Evolutionary conservation across 768 basidiomycete species (phyloP).

Genomic region (Leccinum imitatum): DNA sequence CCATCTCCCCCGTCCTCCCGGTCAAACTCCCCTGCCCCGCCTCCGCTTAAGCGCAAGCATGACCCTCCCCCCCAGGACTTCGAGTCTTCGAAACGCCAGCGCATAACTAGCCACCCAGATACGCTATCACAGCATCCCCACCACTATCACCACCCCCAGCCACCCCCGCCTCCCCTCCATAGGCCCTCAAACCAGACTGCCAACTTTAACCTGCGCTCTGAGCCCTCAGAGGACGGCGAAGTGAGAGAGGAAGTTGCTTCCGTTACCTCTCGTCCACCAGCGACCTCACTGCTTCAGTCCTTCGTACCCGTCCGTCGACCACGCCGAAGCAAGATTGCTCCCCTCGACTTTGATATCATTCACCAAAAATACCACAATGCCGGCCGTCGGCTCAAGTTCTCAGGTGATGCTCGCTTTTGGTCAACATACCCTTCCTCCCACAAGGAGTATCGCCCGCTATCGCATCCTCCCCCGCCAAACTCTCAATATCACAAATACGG

Average conservation of each 20-base stretch:
- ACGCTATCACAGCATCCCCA: slow-evolving; percentile 28
- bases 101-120: slow-evolving; percentile 26
- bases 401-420: slow-evolving; percentile 77
- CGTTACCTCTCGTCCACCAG: slow-evolving; percentile 23
- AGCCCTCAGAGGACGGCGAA: slow-evolving; percentile 48
- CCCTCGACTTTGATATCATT: slow-evolving; percentile 53
- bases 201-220: slow-evolving; percentile 34
- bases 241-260: slow-evolving; percentile 40
- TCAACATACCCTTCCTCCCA: slow-evolving; percentile 66
- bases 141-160: slow-evolving; percentile 31
- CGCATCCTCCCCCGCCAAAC: slow-evolving; percentile 60
- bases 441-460: slow-evolving; percentile 62
- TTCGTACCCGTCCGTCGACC: slow-evolving; percentile 65
- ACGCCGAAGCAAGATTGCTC: slow-evolving; percentile 53
- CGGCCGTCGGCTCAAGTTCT: slow-evolving; percentile 79
- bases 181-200: slow-evolving; percentile 25
- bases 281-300: slow-evolving; percentile 33
- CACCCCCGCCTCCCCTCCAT: slow-evolving; percentile 18
- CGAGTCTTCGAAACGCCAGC: slow-evolving; percentile 33
- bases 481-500: slow-evolving; percentile 77
- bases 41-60: slow-evolving; percentile 40
- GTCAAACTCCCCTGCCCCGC: slow-evolving; percentile 39
- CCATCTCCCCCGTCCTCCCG: slow-evolving; percentile 47
- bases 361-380: slow-evolving; percentile 69
- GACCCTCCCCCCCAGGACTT: slow-evolving; percentile 25